A percentile compares a stretch with the other conserved stretches of the same genome.
Conservation (phyloP, 306 rosid species). For the Cucurbita moschata region DNA sequence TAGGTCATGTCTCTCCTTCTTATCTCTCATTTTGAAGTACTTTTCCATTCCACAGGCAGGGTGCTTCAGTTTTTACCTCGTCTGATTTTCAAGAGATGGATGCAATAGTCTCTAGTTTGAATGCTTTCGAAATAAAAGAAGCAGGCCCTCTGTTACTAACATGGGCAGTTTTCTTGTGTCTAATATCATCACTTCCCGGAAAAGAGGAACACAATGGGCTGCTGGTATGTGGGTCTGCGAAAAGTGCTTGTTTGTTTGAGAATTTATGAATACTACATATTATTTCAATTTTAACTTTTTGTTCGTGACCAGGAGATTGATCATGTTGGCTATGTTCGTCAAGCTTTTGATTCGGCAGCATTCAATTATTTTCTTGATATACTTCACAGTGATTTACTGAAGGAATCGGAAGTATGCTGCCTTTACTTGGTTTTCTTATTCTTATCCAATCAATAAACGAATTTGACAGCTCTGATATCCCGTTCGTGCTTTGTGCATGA, state of each 20-base stretch:
- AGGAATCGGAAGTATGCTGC: slow-evolving; percentile 66
- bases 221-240: slow-evolving; percentile 35
- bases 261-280: not conserved
- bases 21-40: not conserved
- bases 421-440: slow-evolving; percentile 12
- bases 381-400: slow-evolving; percentile 63
- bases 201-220: slow-evolving; percentile 51
- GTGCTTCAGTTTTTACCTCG: slow-evolving; percentile 32
- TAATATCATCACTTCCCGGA: slow-evolving; percentile 65
- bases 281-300: not conserved
- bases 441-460: not conserved
- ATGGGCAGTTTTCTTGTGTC: slow-evolving; percentile 87
- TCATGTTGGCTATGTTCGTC: slow-evolving; percentile 83
- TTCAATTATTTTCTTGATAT: slow-evolving; percentile 51
- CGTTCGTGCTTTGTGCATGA: not conserved
- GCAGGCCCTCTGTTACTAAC: slow-evolving; percentile 71
- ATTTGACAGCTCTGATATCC: not conserved
- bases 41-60: slow-evolving; percentile 39
- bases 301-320: slow-evolving; percentile 59
- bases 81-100: slow-evolving; percentile 79
- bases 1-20: not conserved
- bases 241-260: slow-evolving; percentile 7
- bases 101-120: slow-evolving; percentile 52
- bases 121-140: slow-evolving; percentile 56
- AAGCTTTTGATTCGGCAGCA: slow-evolving; percentile 69